Base-by-base conservation (phyloP, 2,329 filamentous ascomycete genomes). In the Apiospora rasikravindrae region DNA sequence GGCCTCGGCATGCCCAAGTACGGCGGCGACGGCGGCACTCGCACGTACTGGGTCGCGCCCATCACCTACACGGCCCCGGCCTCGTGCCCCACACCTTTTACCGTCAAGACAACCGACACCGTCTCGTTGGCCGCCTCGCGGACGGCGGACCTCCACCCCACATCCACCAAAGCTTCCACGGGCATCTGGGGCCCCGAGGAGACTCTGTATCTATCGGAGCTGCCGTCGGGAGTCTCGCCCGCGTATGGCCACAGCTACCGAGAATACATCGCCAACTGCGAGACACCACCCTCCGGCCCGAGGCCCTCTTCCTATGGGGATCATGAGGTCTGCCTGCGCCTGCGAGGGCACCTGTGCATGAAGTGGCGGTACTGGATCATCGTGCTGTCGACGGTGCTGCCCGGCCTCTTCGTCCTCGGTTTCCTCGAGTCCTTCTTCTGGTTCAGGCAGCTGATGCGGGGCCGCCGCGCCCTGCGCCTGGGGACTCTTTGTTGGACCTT, bases 341-440 rank as follows among this genome's bases (percentile, higher is more conserved):
- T 69, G 29, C 67, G 47, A 16, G 45, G 67, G 45, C 37, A 45
- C 22, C 10, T 69, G 8, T 68, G 67, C 67, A 37, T 69, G 26
- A n/a, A 45, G 44, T 69, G 67, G 47, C 33, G 47, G 13, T 7
- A 37, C 26, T 69, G 67, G 67, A 16, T 69, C 45, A 51, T 69
- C 19, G 67, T 53, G 47, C 67, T 69, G 19, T 45, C 67, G 29
- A 51, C 47, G 2, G 67, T 69, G 19, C 67, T 51, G 8, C 67
- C 67, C 8, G 33, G 44, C 3, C 45, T 69, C 5, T 40, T 69
- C 10, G 29, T 53, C 8, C 45, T 69, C 16, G 67, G 67, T 10
- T 69, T 69, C 47, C 3, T 24, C 45, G 67, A 69, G 47, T 69
- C 67, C 45, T 69, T 69, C 67, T 16, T 49, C 44, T 69, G 67